These are phyloP conservation scores for Cadophora gregata DNA, from an alignment of 2,329 filamentous ascomycete genomes.

Conservation along the genomic window DNA sequence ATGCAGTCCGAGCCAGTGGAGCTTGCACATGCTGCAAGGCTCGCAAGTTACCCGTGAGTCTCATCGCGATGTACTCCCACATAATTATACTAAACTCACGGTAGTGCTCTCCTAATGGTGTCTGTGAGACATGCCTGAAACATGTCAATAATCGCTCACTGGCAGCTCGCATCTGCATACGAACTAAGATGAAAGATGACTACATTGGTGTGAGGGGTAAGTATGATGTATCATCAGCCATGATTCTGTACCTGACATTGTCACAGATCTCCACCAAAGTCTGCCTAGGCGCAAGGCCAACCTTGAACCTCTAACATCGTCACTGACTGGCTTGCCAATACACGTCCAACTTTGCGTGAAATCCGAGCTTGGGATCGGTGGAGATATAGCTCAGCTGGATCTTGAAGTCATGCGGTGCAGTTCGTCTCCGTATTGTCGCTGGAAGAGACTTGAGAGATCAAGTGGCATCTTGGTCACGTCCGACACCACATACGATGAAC, in stretches of 20 bases:
- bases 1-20: conserved; percentile 26
- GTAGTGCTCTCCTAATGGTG: conserved; percentile 29
- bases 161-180: conserved; percentile 30
- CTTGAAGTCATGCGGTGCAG: conserved; percentile 31
- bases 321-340: conserved; percentile 20
- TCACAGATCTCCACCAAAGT: conserved; percentile 23
- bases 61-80: background rate
- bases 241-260: background rate
- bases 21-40: conserved; percentile 29
- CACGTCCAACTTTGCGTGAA: conserved; percentile 20
- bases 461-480: conserved; percentile 32
- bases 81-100: background rate
- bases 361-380: background rate
- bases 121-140: conserved; percentile 29
- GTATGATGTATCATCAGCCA: background rate
- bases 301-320: conserved; percentile 27
- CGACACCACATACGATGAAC: conserved; percentile 24
- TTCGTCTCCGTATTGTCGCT: conserved; percentile 24
- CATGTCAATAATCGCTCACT: conserved; percentile 21
- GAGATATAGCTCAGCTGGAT: conserved; percentile 4
- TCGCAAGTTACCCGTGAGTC: conserved; percentile 30
- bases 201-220: background rate
- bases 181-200: conserved; percentile 25
- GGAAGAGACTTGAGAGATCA: conserved; percentile 30
- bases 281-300: conserved; percentile 24